Evolutionary conservation across 1,139 yeast genomes (phyloP), one percentile per base, ranked within the genome.

Genomic region (Sugiyamaella sp.): DNA sequence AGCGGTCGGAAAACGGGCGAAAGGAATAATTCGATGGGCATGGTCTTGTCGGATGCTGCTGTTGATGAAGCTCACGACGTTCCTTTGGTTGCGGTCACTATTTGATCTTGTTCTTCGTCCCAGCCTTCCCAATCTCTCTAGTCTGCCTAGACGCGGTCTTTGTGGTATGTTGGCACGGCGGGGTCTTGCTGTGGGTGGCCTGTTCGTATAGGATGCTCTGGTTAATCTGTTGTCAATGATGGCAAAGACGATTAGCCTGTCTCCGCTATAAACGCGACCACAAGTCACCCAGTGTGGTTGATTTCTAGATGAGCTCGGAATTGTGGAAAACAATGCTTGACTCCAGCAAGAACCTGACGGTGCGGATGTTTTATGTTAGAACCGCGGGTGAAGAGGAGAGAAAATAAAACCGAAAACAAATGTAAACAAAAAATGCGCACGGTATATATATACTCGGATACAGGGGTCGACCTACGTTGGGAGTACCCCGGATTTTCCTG

Each of bases 1-100:
- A 80, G 72, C 8, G 86, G 86, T 60, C 84, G 73, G 83, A 81
- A 78, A 24, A 82, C 53, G 21, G 86, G 86, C 35, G 83, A 74
- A 59, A 82, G 73, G 49, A 80, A 59, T 45, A 82, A 75, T 67
- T 82, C 86, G 56, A 82, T 72, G 40, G 86, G 86, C 86, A 82
- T 81, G 33, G 53, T 5, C 14, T 12, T 14, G 5, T 12, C 10
- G 21, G 6, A 4, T 43, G 20, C 20, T 24, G 14, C 32, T 46
- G 43, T 37, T 37, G 2, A 12, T 43, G 38, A 9, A 3, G 19
- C 17, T 29, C 19, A 35, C 39, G 16, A 35, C 19, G 19, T 35
- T 14, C n/a, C 8, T 12, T 14, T 14, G 8, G 19, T 35, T 35
- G 39, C 12, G 19, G 12, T 17, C 8, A 5, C 19, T 8, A 5